Evolutionary conservation across 2,329 filamentous ascomycete genomes (phyloP), one percentile per base, ranked within the genome.

Genomic region (Chrysosporium queenslandicum): DNA sequence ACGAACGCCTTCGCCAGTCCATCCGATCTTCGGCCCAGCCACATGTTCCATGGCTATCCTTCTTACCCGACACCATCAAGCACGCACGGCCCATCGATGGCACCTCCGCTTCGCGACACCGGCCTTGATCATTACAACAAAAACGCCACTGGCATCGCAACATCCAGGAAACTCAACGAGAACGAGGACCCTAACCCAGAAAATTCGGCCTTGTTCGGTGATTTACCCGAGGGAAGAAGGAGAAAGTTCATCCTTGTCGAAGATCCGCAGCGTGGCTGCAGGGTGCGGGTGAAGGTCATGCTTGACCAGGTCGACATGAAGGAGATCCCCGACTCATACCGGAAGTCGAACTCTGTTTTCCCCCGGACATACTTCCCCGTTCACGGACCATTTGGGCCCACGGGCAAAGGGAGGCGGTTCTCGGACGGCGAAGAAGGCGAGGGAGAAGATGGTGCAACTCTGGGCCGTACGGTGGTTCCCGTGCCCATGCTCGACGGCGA

Each of bases 181-280:
- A 55, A 57, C 41, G 34, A 46, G 29, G 59, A 66, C 40, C 55
- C 58, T 37, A 63, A 63, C 27, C 66, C 68, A 9, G 63, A 52
- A 42, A 84, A 75, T 49, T 78, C 82, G 14, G 81, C 82, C 46
- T 79, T 96, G 41, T 96, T 96, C 67, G 87, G 88, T 46, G 85
- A 92, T 59, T 79, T 95, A 49, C 89, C 90, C 1, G 88, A 92
- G 63, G 83, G 85, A 49, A 95, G 94, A 73, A 87, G 88, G 64
- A 85, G 91, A 65, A 97, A 96, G 70, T 97, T 97, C 69, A 95
- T 97, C 60, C 80, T 97, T 8, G 89, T 97, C 25, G 90, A 96
- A 59, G 91, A 97, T 67, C 83, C 81, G 49, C 85, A 89, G 56
- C 84, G 87, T 32, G 85, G 85, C 49, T 84, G 81, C 47, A 81